Conservation (phyloP, 805 yeast species). For the Suhomyces vadensis region DNA sequence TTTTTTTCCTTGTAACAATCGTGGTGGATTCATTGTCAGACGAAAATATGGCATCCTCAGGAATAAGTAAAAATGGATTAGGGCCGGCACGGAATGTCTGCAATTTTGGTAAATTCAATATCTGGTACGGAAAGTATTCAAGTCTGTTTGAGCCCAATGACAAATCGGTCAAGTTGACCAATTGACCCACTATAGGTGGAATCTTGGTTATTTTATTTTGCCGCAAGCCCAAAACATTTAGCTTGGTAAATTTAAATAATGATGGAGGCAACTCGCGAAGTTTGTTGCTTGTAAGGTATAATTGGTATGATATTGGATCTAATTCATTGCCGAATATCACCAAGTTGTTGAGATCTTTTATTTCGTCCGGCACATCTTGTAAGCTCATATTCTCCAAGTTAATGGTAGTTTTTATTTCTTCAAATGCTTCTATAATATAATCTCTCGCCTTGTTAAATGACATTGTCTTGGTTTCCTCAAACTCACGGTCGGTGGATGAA, state of each 20-base stretch:
- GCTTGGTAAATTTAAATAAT: conserved; percentile 49
- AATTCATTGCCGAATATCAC: conserved; percentile 40
- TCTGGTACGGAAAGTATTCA: conserved; percentile 52
- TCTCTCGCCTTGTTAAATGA: conserved; percentile 36
- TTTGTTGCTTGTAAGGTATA: conserved; percentile 53
- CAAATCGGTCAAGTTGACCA: conserved; percentile 45
- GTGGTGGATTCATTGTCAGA: neutral
- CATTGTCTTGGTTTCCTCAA: conserved; percentile 16
- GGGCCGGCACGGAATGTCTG: conserved; percentile 56
- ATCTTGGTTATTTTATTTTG: conserved; percentile 36
- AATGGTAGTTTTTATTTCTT: conserved; percentile 45
- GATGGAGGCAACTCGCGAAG: conserved; percentile 50
- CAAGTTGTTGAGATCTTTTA: conserved; percentile 55
- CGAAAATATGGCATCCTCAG: conserved; percentile 29
- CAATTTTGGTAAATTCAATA: conserved; percentile 46
- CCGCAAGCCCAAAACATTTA: conserved; percentile 54
- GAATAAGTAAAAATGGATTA: conserved; percentile 40
- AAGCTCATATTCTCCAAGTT: conserved; percentile 50
- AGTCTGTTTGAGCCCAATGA: conserved; percentile 54
- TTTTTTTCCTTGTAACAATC: conserved; percentile 10
- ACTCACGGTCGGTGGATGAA: conserved; percentile 29
- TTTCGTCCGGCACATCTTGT: conserved; percentile 54
- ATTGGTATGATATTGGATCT: conserved; percentile 38
- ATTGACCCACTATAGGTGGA: conserved; percentile 21
- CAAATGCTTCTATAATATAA: conserved; percentile 48